Base-by-base conservation (phyloP, 192 early-diverging fungal species). In the Umbelopsis sp. region DNA sequence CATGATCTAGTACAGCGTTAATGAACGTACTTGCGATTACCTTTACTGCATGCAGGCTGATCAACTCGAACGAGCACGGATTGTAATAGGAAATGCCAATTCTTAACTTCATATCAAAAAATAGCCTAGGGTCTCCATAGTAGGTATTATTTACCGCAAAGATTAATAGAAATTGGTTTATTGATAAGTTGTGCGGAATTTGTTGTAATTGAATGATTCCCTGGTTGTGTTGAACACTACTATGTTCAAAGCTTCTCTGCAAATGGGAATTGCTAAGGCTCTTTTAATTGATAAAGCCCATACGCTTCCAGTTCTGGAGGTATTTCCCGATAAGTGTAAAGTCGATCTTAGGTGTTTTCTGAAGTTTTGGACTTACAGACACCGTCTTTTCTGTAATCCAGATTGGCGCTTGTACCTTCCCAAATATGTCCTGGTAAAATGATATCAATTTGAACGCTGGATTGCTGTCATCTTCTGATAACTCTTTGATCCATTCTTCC, bases 21-120 rank as follows among this genome's bases (percentile, higher is more conserved):
- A n/a, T n/a, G 76, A 36, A 45, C 79, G 25, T 84, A 83, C 65
- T 93, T 45, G 90, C 91, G 73, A 76, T 91, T 59, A 70, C 87
- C 22, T 66, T n/a, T n/a, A n/a, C 73, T 36, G 69, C 74, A 66
- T 88, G 91, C 76, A 91, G 91, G 91, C 71, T 93, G 56, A 29
- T 31, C 31, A 62, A 62, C 29, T 62, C 56, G 29, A 26, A 17
- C 1, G 11, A 34, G 31, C 26, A 62, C 31, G 56, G 56, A 3
- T 62, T 62, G 31, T n/a, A 34, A 62, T n/a, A 41, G 8, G n/a
- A n/a, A 41, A 11, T 6, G 12, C 3, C 7, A 11, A 41, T 5
- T 11, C 38, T 1, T 41, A 41, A 5, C 8, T 3, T 8, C 38
- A 41, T 4, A 41, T 0, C 7, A 41, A 41, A 41, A 41, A 41